Conservation (phyloP, 2,329 filamentous ascomycete species). For the Mycosphaerella arachidis region DNA sequence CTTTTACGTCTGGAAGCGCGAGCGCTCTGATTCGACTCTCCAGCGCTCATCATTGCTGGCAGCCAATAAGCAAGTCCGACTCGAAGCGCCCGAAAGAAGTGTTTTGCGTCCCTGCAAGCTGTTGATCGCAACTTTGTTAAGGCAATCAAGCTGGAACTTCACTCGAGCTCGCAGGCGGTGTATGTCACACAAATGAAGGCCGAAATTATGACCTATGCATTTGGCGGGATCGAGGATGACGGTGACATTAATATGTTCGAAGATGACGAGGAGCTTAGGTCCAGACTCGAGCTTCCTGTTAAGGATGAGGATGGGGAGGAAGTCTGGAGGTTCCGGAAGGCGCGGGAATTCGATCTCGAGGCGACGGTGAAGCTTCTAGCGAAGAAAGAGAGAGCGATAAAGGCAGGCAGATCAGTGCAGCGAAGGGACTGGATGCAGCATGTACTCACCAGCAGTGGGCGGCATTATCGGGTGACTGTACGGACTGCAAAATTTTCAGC, state of each 20-base stretch:
- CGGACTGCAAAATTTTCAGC: no score
- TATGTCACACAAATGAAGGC: no score
- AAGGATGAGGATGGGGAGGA: not conserved
- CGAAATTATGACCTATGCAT: not conserved
- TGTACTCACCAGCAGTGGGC: no score
- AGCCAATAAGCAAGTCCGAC: not conserved
- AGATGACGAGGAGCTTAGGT: not conserved
- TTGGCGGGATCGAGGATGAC: not conserved
- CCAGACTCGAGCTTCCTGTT: not conserved
- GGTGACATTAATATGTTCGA: not conserved
- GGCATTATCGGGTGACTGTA: no score
- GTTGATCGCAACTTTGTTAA: no score
- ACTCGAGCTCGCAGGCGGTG: no score
- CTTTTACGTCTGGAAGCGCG: not conserved
- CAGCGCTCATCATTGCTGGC: not conserved
- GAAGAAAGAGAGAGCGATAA: not conserved
- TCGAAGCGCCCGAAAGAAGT: not conserved
- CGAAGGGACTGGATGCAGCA: no score
- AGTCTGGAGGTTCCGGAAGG: not conserved
- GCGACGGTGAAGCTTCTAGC: not conserved
- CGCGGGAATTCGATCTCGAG: not conserved
- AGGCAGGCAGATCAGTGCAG: not conserved
- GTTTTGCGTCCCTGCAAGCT: not conserved
- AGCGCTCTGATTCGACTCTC: not conserved
- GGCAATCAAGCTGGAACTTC: no score